These are phyloP conservation scores for Sphagnurus paluster DNA, from an alignment of 1,284 basidiomycete species.

Conservation along the genomic window DNA sequence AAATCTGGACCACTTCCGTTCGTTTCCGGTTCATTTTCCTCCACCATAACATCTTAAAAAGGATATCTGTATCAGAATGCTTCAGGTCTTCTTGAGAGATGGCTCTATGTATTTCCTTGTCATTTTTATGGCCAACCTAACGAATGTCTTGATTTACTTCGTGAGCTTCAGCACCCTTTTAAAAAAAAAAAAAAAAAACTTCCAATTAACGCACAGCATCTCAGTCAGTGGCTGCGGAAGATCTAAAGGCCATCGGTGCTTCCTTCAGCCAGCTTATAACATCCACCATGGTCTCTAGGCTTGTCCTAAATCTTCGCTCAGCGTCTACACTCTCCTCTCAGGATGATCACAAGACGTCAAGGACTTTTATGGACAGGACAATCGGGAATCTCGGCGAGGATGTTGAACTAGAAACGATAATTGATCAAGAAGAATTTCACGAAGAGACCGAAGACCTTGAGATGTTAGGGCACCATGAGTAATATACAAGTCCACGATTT, in stretches of 20 bases:
- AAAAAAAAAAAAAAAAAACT: too few species aligned
- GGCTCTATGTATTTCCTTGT: conserved; percentile 13
- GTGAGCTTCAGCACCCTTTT: conserved; percentile 6
- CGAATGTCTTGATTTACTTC: conserved; percentile 13
- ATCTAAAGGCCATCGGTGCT: conserved; percentile 22
- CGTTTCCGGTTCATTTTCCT: neutral
- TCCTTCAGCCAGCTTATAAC: conserved; percentile 25
- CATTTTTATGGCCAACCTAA: conserved; percentile 13
- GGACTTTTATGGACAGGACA: conserved; percentile 8
- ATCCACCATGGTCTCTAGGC: conserved; percentile 22
- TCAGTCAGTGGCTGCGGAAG: conserved; percentile 17
- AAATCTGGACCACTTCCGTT: conserved; percentile 8
- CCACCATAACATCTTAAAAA: neutral
- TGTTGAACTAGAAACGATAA: neutral
- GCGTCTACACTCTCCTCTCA: neutral
- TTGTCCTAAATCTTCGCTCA: conserved; percentile 23
- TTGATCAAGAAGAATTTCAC: too few species aligned
- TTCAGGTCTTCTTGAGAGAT: conserved; percentile 12
- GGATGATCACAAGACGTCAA: neutral
- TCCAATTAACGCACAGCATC: too few species aligned
- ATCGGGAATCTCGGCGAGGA: conserved; percentile 14
- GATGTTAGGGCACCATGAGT: too few species aligned
- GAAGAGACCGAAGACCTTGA: too few species aligned
- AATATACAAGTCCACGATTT: too few species aligned
- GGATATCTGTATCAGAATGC: neutral